Evolutionary conservation across 495 filamentous ascomycete species (phyloP).

Genomic region (Xylona heveae): DNA sequence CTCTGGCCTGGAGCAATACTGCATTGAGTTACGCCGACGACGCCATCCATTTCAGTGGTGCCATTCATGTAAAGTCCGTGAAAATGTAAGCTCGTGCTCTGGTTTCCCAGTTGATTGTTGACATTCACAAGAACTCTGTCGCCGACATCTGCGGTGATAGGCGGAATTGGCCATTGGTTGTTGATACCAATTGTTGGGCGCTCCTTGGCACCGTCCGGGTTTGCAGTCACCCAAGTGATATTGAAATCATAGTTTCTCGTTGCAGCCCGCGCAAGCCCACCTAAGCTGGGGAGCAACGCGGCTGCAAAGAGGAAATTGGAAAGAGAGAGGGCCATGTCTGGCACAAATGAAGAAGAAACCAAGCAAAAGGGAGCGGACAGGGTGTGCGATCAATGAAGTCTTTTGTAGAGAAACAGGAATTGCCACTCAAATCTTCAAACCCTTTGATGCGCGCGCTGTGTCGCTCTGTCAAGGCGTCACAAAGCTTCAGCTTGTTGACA

Average conservation of each 20-base stretch:
- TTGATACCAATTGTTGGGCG: constrained; percentile 65
- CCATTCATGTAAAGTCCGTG: constrained; percentile 59
- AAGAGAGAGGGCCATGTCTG: constrained; percentile 17
- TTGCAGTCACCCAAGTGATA: constrained; percentile 58
- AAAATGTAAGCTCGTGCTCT: constrained; percentile 52
- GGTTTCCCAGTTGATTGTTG: constrained; percentile 49
- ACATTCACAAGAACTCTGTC: constrained; percentile 53
- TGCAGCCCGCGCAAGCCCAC: constrained; percentile 25
- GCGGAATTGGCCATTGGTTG: constrained; percentile 53
- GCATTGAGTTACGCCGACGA: constrained; percentile 47
- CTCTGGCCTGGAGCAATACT: constrained; percentile 36
- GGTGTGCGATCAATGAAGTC: too few relatives aligned
- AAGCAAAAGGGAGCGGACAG: neutral
- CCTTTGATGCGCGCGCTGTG: too few relatives aligned
- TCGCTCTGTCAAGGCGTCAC: too few relatives aligned
- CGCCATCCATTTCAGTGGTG: constrained; percentile 55
- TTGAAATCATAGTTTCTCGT: constrained; percentile 61
- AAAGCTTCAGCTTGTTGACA: too few relatives aligned
- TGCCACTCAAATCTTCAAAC: too few relatives aligned
- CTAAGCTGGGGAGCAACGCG: constrained; percentile 14
- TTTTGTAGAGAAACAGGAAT: too few relatives aligned
- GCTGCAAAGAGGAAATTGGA: constrained; percentile 16
- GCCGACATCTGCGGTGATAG: constrained; percentile 44
- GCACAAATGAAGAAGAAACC: neutral
- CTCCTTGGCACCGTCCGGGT: constrained; percentile 50